Base-by-base conservation (phyloP, 371 early-diverging fungal species). In the Mucor ambiguus region DNA sequence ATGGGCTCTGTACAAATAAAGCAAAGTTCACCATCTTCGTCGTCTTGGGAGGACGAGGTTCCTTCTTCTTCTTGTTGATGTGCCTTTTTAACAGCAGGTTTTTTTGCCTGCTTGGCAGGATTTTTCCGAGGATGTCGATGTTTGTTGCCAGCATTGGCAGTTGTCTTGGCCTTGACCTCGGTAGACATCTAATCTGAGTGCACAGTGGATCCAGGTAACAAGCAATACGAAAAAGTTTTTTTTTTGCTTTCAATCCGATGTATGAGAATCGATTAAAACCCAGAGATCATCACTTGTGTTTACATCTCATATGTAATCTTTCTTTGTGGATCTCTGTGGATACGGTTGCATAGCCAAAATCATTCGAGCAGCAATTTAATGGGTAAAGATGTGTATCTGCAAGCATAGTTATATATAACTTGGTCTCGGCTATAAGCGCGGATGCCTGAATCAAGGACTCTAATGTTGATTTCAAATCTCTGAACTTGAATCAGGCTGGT, bases 1-100 rank as follows among this genome's bases (percentile, higher is more conserved):
- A 95, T 85, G 4, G 89, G 87, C 43, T 96, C 93, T 0, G 97
- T 90, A 76, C 98, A 98, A 68, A 98, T 98, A 71, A 91, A 88
- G 75, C 98, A 98, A 4, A 84, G 73, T 24, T 84, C 78, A 12
- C 80, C 83, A 9, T 82, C 84, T 22, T 68, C 78, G 7, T 78
- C 81, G 1, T 71, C 68, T n/a, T n/a, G n/a, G 10, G 22, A 22
- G 11, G 26, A 33, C 46, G 54, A 20, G 16, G 63, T 52, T 20
- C 38, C 54, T 32, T 52, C 41, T 60, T 29, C 54, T 22, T 58
- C 37, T 41, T 26, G 33, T n/a, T n/a, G n/a, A n/a, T n/a, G n/a
- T 35, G 16, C 10, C 12, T 22, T 35, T 58, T 29, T 14, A 9
- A n/a, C 52, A 2, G n/a, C 20, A 33, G 62, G 24, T 29, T 60